Base-by-base conservation (phyloP, 805 yeast genomes). In the Starmera pachycereana region DNA sequence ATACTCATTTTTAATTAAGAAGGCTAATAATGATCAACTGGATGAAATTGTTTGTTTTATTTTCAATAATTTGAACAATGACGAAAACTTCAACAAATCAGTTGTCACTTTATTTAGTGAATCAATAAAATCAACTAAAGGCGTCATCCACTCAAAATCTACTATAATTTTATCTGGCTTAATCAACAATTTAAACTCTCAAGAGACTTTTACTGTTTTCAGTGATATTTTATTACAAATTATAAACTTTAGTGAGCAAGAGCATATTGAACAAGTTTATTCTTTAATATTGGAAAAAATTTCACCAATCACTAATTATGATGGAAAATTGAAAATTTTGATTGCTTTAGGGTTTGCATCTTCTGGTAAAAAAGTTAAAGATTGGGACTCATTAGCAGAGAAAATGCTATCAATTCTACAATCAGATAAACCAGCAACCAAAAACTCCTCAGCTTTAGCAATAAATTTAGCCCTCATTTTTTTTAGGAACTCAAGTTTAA, bases 1-100 rank as follows among this genome's bases (percentile, higher is more conserved):
- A 0, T 58, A 90, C 36, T 84, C 97, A 0, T 92, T 83, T 51
- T 64, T 90, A 41, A 65, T 90, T 9, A 75, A 92, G 54, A 85
- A 85, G 57, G 69, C 84, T 45, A 66, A 68, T 19, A 56, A 66
- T 0, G 68, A 68, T 1, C 61, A 71, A 7, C 60, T 88, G 37
- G 50, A 55, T 1, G 41, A 48, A 0, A 71, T 84, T 35, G 63
- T 83, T 8, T 51, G 61, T 3, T 65, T 55, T 44, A 56, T 72
- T 3, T 65, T 74, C 37, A 49, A 57, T 28, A 65, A 64, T 33
- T 39, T 62, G 4, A 60, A 64, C 2, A 63, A 64, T 2, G 65
- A 68, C 36, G 60, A 58, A 9, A 66, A 72, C 10, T 84, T 78
- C 52, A 69, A 71, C 41, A 75, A 63, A 12, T 69, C 95, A 0